phyloP scores from a whole-genome alignment of 805 yeast species.

The Kazachstania viticola region DNA sequence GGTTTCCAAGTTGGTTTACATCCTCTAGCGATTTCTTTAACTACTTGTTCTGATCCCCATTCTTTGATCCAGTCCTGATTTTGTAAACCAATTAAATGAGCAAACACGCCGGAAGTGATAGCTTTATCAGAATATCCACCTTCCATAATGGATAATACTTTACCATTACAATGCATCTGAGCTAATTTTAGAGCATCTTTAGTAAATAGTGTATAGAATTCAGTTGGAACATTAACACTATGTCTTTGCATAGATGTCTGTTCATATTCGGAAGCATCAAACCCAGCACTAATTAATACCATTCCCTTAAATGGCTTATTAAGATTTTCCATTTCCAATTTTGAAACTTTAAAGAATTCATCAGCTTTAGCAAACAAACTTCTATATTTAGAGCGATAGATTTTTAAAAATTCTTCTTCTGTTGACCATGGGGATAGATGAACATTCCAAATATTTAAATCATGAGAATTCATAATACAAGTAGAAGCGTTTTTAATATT shows the following conservation, averaged over 20 bases:
- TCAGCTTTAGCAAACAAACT: constrained; percentile 54
- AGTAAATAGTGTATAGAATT: constrained; percentile 63
- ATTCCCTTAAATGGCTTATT: constrained; percentile 40
- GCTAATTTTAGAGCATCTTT: constrained; percentile 62
- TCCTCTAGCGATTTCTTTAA: constrained; percentile 56
- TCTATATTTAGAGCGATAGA: constrained; percentile 51
- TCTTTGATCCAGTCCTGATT: constrained; percentile 44
- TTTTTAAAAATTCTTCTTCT: constrained; percentile 52
- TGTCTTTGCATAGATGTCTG: constrained; percentile 80
- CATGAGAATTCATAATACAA: constrained; percentile 66
- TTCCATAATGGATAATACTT: constrained; percentile 58
- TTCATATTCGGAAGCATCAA: constrained; percentile 79
- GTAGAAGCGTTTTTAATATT: constrained; percentile 67
- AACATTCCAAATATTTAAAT: constrained; percentile 71
- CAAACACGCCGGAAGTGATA: constrained; percentile 62
- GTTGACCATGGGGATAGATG: constrained; percentile 57
- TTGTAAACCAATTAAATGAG: constrained; percentile 66
- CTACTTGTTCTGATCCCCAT: constrained; percentile 54
- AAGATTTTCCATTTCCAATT: constrained; percentile 31
- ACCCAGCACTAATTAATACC: constrained; percentile 74
- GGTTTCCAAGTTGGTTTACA: constrained; percentile 59
- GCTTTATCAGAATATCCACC: constrained; percentile 87
- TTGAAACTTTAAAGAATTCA: constrained; percentile 44
- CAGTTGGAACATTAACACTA: constrained; percentile 69
- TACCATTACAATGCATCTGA: constrained; percentile 47